phyloP scores from a whole-genome alignment of 495 filamentous ascomycete species.

The Neurospora pannonica region DNA sequence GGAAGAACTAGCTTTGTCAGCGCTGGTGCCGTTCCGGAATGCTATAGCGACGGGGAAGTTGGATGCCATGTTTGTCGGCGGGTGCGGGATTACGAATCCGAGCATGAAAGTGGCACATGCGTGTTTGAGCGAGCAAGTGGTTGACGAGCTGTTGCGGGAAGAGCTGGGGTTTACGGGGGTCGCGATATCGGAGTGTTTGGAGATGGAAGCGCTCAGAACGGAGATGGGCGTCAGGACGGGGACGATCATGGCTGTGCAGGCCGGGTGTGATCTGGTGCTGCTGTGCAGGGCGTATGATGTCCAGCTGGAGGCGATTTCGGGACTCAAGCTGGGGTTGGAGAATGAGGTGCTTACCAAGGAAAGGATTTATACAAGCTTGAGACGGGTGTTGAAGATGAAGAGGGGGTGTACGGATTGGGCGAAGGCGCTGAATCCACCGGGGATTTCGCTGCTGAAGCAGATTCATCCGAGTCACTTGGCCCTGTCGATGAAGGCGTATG shows the following conservation, averaged over 20 bases:
- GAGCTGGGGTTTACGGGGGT: constrained; percentile 82
- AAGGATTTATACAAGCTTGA: constrained; percentile 65
- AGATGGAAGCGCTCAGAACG: constrained; percentile 85
- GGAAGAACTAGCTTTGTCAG: constrained; percentile 75
- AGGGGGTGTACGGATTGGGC: constrained; percentile 72
- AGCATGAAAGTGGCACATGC: constrained; percentile 88
- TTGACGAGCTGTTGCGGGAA: constrained; percentile 71
- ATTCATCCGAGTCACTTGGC: constrained; percentile 70
- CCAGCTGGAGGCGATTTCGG: constrained; percentile 78
- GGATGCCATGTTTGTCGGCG: constrained; percentile 89
- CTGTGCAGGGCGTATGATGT: constrained; percentile 77
- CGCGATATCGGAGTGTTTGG: constrained; percentile 88
- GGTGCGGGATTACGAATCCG: constrained; percentile 76
- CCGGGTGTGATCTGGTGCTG: constrained; percentile 78
- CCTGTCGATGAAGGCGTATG: constrained; percentile 57
- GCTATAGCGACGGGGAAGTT: constrained; percentile 67
- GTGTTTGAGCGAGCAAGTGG: constrained; percentile 81
- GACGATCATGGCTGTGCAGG: constrained; percentile 89
- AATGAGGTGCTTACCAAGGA: constrained; percentile 71
- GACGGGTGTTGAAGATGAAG: constrained; percentile 66
- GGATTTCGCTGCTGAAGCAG: constrained; percentile 58
- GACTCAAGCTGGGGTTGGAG: constrained; percentile 74
- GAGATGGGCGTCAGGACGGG: constrained; percentile 90
- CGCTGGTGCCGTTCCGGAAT: constrained; percentile 78
- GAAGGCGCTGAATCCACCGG: constrained; percentile 69